A percentile compares a stretch with the other conserved stretches of the same genome.
Evolutionary conservation across 192 early-diverging fungal genomes (phyloP).

Genomic region (Backusella parvicylindrica): DNA sequence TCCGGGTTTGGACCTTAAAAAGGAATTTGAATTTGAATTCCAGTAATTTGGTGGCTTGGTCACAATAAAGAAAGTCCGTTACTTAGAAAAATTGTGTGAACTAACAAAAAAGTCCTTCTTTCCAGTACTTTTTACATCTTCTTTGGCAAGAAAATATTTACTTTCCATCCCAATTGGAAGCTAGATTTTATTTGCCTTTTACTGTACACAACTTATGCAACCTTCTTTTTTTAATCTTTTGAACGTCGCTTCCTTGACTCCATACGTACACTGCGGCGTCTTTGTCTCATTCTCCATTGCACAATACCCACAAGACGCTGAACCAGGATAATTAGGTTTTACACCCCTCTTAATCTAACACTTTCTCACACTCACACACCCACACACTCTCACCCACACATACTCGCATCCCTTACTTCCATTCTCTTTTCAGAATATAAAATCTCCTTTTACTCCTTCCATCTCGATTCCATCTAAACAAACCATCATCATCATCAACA

Average conservation of each 20-base stretch:
- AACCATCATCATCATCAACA: background rate
- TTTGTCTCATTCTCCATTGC: constrained; percentile 2
- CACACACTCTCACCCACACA: background rate
- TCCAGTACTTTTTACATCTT: background rate
- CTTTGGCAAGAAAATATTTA: background rate
- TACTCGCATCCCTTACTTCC: background rate
- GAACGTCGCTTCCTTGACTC: background rate
- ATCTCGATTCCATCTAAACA: background rate
- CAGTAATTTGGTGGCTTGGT: background rate
- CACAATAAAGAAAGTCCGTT: background rate
- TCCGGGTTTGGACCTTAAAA: background rate
- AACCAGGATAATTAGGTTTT: constrained; percentile 7
- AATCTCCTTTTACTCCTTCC: background rate
- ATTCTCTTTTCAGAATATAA: background rate
- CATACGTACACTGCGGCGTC: constrained; percentile 10
- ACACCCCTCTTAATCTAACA: background rate
- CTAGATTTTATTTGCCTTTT: background rate
- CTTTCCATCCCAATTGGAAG: background rate
- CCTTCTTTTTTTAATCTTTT: constrained; percentile 7
- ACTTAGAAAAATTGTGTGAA: no score
- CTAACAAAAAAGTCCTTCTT: no score
- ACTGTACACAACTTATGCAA: constrained; percentile 6
- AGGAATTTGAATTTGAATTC: background rate
- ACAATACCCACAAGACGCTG: constrained; percentile 8
- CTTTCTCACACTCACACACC: no score